Conservation (phyloP, 73 alveolate species). For the Paramecium sexaurelia region DNA sequence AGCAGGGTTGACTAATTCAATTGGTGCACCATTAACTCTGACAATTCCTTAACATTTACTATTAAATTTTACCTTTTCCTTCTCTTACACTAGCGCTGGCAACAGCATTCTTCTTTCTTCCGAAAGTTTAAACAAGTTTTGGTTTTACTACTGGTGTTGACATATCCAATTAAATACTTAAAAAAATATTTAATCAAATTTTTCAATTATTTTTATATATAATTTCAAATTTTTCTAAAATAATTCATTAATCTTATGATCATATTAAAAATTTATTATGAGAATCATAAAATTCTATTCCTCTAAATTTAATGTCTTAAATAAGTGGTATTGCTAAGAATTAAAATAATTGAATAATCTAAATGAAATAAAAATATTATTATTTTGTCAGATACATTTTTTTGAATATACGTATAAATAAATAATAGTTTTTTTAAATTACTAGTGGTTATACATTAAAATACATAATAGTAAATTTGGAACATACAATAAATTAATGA, state of each 20-base stretch:
- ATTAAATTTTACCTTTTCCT: constrained; percentile 74
- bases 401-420: no score
- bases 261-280: neutral
- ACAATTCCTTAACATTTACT: constrained; percentile 61
- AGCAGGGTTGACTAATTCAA: constrained; percentile 94
- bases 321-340: constrained; percentile 28
- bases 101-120: constrained; percentile 96
- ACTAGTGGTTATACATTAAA: no score
- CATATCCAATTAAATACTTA: constrained; percentile 54
- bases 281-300: neutral
- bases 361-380: neutral
- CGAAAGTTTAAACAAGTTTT: constrained; percentile 91
- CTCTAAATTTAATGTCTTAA: neutral
- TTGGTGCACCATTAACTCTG: constrained; percentile 96
- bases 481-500: neutral
- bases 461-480: no score
- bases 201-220: neutral
- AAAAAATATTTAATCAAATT: neutral
- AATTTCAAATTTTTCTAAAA: neutral
- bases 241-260: neutral
- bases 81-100: constrained; percentile 92
- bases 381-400: neutral
- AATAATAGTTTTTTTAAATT: no score
- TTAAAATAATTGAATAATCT: neutral
- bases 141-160: constrained; percentile 42